Evolutionary conservation across 208 protist genomes (phyloP).

Genomic region (Trypanosoma caninum): DNA sequence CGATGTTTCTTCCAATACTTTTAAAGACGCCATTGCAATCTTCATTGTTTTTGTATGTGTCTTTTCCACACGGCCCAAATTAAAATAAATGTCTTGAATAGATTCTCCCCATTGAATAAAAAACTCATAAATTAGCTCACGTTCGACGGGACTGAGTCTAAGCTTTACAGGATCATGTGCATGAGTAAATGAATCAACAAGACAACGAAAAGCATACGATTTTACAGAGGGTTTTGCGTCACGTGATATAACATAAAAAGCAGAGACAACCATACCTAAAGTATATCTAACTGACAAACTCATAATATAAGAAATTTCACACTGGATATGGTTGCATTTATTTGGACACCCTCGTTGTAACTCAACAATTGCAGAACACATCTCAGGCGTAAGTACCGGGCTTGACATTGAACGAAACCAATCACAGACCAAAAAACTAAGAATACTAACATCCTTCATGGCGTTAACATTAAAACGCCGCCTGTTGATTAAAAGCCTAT

Average conservation of each 20-base stretch:
- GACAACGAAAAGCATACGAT: slow-evolving; percentile 52
- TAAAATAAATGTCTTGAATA: slow-evolving; percentile 76
- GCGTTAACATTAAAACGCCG: slow-evolving; percentile 57
- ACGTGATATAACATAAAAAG: slow-evolving; percentile 56
- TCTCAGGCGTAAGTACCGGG: slow-evolving; percentile 53
- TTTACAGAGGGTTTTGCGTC: slow-evolving; percentile 34
- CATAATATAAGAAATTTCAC: slow-evolving; percentile 44
- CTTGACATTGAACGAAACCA: slow-evolving; percentile 74
- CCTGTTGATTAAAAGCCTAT: slow-evolving; percentile 75
- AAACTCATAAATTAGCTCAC: slow-evolving; percentile 66
- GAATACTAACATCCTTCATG: slow-evolving; percentile 49
- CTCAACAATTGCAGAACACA: slow-evolving; percentile 57
- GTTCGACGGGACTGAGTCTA: slow-evolving; percentile 62
- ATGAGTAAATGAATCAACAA: slow-evolving; percentile 70
- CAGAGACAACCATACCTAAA: slow-evolving; percentile 70
- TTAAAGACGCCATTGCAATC: slow-evolving; percentile 59
- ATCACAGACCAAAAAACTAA: slow-evolving; percentile 75
- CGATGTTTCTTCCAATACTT: slow-evolving; percentile 34
- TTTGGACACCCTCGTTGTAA: slow-evolving; percentile 38
- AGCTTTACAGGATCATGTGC: slow-evolving; percentile 74
- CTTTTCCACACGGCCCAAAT: slow-evolving; percentile 39
- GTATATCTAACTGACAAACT: slow-evolving; percentile 71
- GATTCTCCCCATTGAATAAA: slow-evolving; percentile 62
- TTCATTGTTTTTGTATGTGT: slow-evolving; percentile 55
- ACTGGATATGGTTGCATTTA: slow-evolving; percentile 32